Percentiles rank a stretch among this genome's conserved stretches.
phyloP scores from a whole-genome alignment of 768 basidiomycete genomes.

The Phlegmacium glaucopus region DNA sequence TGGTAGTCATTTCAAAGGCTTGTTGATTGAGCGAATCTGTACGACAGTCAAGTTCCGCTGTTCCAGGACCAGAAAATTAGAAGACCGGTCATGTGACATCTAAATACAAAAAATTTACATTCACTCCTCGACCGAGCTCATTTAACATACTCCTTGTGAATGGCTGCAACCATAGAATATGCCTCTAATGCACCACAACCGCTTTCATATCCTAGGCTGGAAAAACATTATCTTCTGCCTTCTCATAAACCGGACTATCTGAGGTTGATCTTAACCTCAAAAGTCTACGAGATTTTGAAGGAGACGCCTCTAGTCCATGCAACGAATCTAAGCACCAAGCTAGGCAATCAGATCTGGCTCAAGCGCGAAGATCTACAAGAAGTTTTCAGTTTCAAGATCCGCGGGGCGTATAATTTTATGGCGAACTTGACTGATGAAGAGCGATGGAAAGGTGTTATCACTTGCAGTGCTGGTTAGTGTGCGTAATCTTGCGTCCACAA shows the following conservation, averaged over 20 bases:
- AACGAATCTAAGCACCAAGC: constrained; percentile 76
- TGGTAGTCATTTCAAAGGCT: constrained; percentile 50
- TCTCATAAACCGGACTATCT: constrained; percentile 82
- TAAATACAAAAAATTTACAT: no score
- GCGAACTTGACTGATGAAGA: constrained; percentile 83
- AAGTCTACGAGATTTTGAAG: constrained; percentile 85
- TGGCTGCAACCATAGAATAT: constrained; percentile 60
- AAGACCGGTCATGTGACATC: neutral
- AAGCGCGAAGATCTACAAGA: constrained; percentile 97
- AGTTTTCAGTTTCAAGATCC: constrained; percentile 98
- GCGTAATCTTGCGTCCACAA: constrained; percentile 32
- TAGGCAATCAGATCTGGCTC: constrained; percentile 93
- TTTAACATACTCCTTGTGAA: constrained; percentile 21
- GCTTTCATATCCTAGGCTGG: constrained; percentile 62
- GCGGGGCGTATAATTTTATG: constrained; percentile 99
- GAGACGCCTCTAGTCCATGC: constrained; percentile 91
- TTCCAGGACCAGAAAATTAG: neutral
- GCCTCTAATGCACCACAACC: constrained; percentile 67
- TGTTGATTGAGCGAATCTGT: no score
- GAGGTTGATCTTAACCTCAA: constrained; percentile 81
- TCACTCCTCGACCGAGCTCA: no score
- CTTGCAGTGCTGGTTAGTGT: constrained; percentile 95
- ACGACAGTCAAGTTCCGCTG: no score
- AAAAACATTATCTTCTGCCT: constrained; percentile 60
- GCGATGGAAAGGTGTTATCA: constrained; percentile 95